phyloP scores from a whole-genome alignment of 1,284 basidiomycete genomes.

The Tilletia caries region DNA sequence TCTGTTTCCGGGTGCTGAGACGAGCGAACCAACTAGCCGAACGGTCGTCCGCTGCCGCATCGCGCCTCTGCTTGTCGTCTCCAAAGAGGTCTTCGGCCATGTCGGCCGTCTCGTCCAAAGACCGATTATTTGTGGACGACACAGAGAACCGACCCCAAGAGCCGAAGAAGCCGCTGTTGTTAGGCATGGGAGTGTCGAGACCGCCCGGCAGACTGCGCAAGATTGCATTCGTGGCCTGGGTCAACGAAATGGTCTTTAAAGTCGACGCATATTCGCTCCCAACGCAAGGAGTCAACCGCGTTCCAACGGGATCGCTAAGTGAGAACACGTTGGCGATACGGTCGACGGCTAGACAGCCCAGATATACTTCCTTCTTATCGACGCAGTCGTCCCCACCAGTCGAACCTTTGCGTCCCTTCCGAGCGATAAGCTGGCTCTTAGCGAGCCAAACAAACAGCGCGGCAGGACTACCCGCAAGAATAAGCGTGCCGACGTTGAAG shows the following conservation, averaged over 20 bases:
- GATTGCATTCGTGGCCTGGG: conserved; percentile 24
- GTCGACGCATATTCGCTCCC: conserved; percentile 47
- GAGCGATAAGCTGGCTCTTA: conserved; percentile 60
- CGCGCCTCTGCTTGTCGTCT: conserved; percentile 14
- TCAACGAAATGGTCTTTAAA: conserved; percentile 28
- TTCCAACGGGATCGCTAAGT: conserved; percentile 59
- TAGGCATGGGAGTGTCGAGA: conserved; percentile 14
- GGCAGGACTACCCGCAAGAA: conserved; percentile 60
- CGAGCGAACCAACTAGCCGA: neutral
- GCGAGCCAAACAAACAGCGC: conserved; percentile 61
- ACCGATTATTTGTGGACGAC: conserved; percentile 21
- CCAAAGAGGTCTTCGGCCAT: conserved; percentile 25
- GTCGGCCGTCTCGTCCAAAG: conserved; percentile 21
- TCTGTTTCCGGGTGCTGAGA: conserved; percentile 7
- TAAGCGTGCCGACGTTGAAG: conserved; percentile 58
- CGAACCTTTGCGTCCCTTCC: conserved; percentile 58
- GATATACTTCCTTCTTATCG: neutral
- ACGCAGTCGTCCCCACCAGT: conserved; percentile 27
- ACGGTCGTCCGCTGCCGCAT: neutral
- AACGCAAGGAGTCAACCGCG: conserved; percentile 54
- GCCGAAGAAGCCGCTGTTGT: conserved; percentile 25
- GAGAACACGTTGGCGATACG: conserved; percentile 60
- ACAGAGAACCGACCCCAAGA: conserved; percentile 27
- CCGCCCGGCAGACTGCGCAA: conserved; percentile 24
- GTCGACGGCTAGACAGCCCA: conserved; percentile 14